Base-by-base conservation (phyloP, 306 rosid species). In the Prunus mira region DNA sequence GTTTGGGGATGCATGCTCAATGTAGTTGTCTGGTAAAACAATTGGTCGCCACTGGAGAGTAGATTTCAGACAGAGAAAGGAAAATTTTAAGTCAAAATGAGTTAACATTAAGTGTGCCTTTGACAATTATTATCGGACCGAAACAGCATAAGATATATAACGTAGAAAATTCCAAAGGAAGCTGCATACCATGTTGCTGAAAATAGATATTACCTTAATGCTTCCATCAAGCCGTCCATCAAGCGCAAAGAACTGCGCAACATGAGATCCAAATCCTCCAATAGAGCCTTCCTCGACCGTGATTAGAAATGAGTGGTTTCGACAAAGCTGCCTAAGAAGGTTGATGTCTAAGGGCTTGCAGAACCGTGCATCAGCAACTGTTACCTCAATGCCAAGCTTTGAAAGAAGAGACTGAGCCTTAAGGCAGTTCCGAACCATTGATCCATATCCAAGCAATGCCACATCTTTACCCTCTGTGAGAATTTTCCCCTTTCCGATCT, bases 291-390 rank as follows among this genome's bases (percentile, higher is more conserved):
- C 98, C 88, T 94, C 98, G 15, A 94, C 98, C 5, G 97, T 90
- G 75, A 94, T 72, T 51, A 94, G 90, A 80, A 87, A 94, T 46
- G 90, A 77, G 81, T 94, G 98, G 71, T 90, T 76, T 78, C 86
- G 68, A 73, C 98, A 92, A 12, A 94, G 97, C 70, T 86, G 88
- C 76, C 96, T 88, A 41, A 94, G 85, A 87, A 94, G 98, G 65
- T 86, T 82, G 72, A 84, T 88, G 78, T 94, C 98, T 47, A 91
- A 90, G 65, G 98, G 98, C 81, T 94, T 94, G 88, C 97, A 92
- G 91, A 94, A 94, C 88, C 98, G 86, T 61, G 98, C 98, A 80
- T 94, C 98, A 17, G 96, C 98, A 79, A 94, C 98, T 17, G 98
- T 94, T 74, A 92, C 93, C 63, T 94, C 89, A 57, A 94, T 65